phyloP scores from a whole-genome alignment of 305 asterid genomes.

The Ruellia speciosa region DNA sequence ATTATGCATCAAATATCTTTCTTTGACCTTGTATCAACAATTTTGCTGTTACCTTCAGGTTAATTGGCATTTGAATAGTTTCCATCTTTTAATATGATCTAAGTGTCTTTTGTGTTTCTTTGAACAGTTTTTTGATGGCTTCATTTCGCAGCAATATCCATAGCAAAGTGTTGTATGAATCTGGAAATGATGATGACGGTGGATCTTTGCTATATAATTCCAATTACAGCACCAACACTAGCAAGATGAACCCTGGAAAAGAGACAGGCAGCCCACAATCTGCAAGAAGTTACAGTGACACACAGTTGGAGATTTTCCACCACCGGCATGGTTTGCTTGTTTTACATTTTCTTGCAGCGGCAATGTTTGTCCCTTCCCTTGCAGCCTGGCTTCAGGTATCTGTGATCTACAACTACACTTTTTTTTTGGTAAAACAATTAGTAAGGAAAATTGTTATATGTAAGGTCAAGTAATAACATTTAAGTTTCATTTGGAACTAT shows the following conservation, averaged over 20 bases:
- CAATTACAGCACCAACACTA: slow-evolving; percentile 31
- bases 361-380: slow-evolving; percentile 82
- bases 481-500: too few species aligned
- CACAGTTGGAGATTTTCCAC: slow-evolving; percentile 80
- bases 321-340: slow-evolving; percentile 80
- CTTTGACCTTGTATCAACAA: not conserved
- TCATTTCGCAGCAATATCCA: slow-evolving; percentile 74
- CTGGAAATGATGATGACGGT: slow-evolving; percentile 31
- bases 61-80: not conserved
- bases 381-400: slow-evolving; percentile 91
- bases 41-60: not conserved
- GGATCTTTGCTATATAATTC: slow-evolving; percentile 30
- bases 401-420: not conserved
- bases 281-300: slow-evolving; percentile 58
- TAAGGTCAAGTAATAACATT: too few species aligned
- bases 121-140: slow-evolving; percentile 78
- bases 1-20: not conserved
- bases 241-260: slow-evolving; percentile 30
- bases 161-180: slow-evolving; percentile 40
- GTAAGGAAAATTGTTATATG: too few species aligned
- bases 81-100: slow-evolving; percentile 27
- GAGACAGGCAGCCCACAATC: slow-evolving; percentile 53
- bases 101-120: slow-evolving; percentile 38
- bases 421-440: too few species aligned
- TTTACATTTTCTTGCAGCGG: slow-evolving; percentile 69